Evolutionary conservation across 2,329 filamentous ascomycete species (phyloP), one percentile per base, ranked within the genome.

Genomic region (Monosporascus sp.): DNA sequence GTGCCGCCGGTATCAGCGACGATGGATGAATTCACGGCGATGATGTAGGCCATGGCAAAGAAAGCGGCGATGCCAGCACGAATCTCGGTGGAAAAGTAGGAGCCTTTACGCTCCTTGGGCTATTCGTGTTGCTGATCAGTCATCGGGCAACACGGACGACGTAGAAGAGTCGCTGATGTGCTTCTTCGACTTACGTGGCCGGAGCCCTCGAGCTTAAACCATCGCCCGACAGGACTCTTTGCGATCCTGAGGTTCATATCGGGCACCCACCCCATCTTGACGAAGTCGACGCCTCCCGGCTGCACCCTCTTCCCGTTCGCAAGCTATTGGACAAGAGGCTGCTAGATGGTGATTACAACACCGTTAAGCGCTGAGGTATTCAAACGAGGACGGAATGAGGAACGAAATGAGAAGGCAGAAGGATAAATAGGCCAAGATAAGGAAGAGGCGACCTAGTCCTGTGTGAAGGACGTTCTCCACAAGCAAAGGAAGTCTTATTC

Each of bases 1-100:
- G 88, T 90, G 52, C 89, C 65, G 52, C 65, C 65, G 4, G 63
- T 63, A 28, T 68, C 64, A 35, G 62, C 51, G 38, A 68, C 56
- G 49, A 68, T 66, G 50, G 64, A 65, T 2, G 65, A 58, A 48
- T 68, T 67, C 15, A 68, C 65, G 14, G 65, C 65, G 31, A 68
- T 56, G 44, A 68, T 68, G 48, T 86, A 87, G 50, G 84, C 83
- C 85, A 86, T 86, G 22, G 81, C 79, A 64, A 82, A 82, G 65
- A 82, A 82, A 18, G 88, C 91, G 26, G 89, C 89, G 38, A 95
- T 73, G 48, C 91, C 91, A 55, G 88, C 91, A 57, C 91, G 86
- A 51, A 95, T 77, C 73, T 96, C 91, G 48, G 90, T 95, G 64
- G 89, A 84, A 75, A 95, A 95, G 62, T 80, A 79, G 35, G 89